Percentiles rank a stretch among this genome's conserved stretches.
These are phyloP conservation scores for Berberis vulgaris DNA, from an alignment of 164 flowering plant genomes.

Conservation along the genomic window DNA sequence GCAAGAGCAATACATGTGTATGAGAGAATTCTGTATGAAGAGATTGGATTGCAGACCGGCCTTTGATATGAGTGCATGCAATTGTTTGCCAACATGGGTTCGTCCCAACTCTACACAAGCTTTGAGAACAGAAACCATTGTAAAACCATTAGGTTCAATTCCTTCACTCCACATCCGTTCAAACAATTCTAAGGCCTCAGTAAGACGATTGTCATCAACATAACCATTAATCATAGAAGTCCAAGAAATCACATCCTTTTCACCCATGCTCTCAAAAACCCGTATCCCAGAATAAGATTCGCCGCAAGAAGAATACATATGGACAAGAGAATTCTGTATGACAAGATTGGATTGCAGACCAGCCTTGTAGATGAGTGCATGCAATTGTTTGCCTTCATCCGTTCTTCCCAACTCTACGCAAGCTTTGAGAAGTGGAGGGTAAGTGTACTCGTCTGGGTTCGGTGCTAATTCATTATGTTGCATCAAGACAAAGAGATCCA, in stretches of 20 bases:
- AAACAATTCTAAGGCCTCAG: no score
- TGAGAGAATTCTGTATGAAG: conserved; percentile 32
- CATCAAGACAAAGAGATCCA: no score
- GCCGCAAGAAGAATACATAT: no score
- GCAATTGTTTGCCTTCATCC: conserved; percentile 6
- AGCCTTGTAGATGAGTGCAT: conserved; percentile 39
- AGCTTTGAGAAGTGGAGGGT: conserved; percentile 37
- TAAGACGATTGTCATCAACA: no score
- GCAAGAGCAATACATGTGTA: conserved; percentile 33
- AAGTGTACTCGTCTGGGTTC: conserved; percentile 41
- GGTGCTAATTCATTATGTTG: no score
- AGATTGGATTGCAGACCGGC: conserved; percentile 20
- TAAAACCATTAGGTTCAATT: no score
- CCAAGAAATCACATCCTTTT: no score
- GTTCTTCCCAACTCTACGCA: conserved; percentile 18
- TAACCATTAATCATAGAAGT: no score
- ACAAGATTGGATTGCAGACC: no score
- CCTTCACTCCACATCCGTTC: no score
- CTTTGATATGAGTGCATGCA: conserved; percentile 28
- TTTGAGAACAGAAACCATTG: conserved; percentile 18
- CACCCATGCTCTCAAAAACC: not conserved
- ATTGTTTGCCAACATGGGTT: conserved; percentile 26
- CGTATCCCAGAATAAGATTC: no score
- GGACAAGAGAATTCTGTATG: no score
- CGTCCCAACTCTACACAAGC: conserved; percentile 37